Evolutionary conservation across 768 basidiomycete species (phyloP).

Genomic region (Coprinopsis cinerea): DNA sequence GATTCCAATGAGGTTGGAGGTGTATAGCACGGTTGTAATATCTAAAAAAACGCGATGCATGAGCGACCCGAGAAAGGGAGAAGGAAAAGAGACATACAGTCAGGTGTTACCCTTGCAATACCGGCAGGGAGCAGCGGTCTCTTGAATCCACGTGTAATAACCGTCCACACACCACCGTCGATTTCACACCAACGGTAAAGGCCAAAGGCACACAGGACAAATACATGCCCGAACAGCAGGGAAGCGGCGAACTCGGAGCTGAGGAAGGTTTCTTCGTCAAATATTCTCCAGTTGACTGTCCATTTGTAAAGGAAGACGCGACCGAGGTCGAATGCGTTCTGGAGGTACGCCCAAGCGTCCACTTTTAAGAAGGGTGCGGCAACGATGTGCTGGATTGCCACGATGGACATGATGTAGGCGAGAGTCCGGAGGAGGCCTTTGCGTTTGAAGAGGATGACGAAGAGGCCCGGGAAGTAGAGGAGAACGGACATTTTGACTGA

Average conservation of each 20-base stretch:
- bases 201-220: slow-evolving; percentile 58
- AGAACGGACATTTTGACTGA: slow-evolving; percentile 95
- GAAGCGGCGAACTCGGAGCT: slow-evolving; percentile 52
- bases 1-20: slow-evolving; percentile 88
- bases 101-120: slow-evolving; percentile 41
- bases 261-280: slow-evolving; percentile 73
- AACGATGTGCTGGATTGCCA: slow-evolving; percentile 51
- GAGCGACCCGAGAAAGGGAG: neutral
- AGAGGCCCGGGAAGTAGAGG: slow-evolving; percentile 83
- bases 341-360: slow-evolving; percentile 59
- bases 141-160: slow-evolving; percentile 51
- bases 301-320: slow-evolving; percentile 90
- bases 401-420: slow-evolving; percentile 43
- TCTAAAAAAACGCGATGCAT: slow-evolving; percentile 45
- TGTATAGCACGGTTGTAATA: slow-evolving; percentile 76
- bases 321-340: slow-evolving; percentile 78
- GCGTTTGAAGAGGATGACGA: slow-evolving; percentile 76
- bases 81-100: slow-evolving; percentile 45
- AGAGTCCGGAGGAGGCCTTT: slow-evolving; percentile 50
- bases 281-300: slow-evolving; percentile 97
- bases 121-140: slow-evolving; percentile 47
- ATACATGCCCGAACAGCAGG: slow-evolving; percentile 63
- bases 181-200: slow-evolving; percentile 67
- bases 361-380: slow-evolving; percentile 66
- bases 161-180: slow-evolving; percentile 59